A percentile compares a stretch with the other conserved stretches of the same genome.
Conservation (phyloP, 2,329 filamentous ascomycete genomes). For the Pseudogymnoascus sp. region DNA sequence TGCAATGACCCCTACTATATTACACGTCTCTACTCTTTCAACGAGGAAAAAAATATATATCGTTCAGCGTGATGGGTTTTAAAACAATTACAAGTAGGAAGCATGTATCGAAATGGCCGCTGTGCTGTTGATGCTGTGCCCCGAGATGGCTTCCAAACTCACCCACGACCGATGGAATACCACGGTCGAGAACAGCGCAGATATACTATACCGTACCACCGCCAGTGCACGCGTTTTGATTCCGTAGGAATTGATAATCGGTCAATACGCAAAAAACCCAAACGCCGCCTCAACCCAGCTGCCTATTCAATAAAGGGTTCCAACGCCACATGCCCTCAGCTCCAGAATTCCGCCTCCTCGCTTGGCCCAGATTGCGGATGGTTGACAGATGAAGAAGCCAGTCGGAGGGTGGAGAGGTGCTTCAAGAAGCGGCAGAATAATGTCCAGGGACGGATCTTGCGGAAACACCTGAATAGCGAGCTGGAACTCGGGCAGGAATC, state of each 20-base stretch:
- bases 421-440: constrained; percentile 12
- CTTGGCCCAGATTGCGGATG: neutral
- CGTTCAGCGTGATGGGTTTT: constrained; percentile 1
- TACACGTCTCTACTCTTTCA: constrained; percentile 2
- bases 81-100: constrained; percentile 6
- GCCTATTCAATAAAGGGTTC: neutral
- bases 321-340: neutral
- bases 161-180: neutral
- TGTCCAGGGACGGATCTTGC: constrained; percentile 48
- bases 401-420: neutral
- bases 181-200: neutral
- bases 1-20: neutral
- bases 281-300: neutral
- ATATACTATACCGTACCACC: neutral
- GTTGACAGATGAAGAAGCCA: neutral
- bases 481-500: constrained; percentile 48
- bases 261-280: neutral
- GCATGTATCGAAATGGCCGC: constrained; percentile 5
- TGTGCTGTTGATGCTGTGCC: constrained; percentile 1
- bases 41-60: neutral
- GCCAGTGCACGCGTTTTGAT: neutral
- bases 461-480: constrained; percentile 45
- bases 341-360: neutral
- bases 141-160: neutral
- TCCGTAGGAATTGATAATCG: neutral